These are phyloP conservation scores for Tilletia walkeri DNA, from an alignment of 1,284 basidiomycete species.

Conservation along the genomic window DNA sequence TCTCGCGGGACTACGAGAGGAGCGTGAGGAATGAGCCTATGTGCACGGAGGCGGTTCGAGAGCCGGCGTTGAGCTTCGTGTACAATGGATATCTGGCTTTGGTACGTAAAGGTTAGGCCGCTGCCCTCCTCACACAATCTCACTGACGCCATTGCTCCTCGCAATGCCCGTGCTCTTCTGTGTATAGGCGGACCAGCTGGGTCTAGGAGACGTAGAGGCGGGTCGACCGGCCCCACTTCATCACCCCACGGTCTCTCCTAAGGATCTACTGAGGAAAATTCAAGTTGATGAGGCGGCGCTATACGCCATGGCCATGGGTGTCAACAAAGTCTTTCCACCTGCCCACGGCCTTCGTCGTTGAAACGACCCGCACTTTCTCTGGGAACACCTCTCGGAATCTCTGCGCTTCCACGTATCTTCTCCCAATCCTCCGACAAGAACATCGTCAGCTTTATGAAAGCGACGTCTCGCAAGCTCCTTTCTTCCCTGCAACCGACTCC, in stretches of 20 bases:
- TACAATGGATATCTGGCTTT: slow-evolving; percentile 8
- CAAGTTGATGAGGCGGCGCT: not conserved
- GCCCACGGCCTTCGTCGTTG: too few species aligned
- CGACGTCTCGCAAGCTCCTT: too few species aligned
- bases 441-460: too few species aligned
- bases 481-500: too few species aligned
- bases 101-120: not conserved
- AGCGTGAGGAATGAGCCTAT: not conserved
- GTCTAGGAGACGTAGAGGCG: not conserved
- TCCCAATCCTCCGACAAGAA: too few species aligned
- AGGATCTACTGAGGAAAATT: not conserved
- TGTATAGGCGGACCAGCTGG: not conserved
- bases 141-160: not conserved
- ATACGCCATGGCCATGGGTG: not conserved
- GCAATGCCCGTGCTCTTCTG: not conserved
- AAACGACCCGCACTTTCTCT: too few species aligned
- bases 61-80: slow-evolving; percentile 19
- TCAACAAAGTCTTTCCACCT: not conserved
- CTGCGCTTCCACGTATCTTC: too few species aligned
- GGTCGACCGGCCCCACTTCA: not conserved
- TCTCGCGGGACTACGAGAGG: slow-evolving; percentile 10
- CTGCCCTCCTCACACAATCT: not conserved
- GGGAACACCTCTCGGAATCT: too few species aligned
- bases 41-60: slow-evolving; percentile 16
- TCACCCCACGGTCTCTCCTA: not conserved